Evolutionary conservation across 164 flowering plant species (phyloP).

Genomic region (Umbellularia californica): DNA sequence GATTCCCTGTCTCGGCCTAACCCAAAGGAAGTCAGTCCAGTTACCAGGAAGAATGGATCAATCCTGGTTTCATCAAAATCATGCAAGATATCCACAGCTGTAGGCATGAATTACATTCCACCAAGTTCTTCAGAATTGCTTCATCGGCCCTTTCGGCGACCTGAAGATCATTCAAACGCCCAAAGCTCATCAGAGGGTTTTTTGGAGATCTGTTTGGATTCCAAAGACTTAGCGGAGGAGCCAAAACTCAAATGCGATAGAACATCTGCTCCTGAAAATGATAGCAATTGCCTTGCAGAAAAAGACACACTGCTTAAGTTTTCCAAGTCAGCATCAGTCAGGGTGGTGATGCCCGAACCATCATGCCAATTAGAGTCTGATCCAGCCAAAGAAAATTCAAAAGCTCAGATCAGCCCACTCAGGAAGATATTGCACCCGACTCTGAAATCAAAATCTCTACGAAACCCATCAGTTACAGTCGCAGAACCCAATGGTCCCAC

Average conservation of each 20-base stretch:
- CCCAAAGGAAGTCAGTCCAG: conserved; percentile 31
- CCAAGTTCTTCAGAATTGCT: conserved; percentile 12
- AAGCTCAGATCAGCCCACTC: conserved; percentile 40
- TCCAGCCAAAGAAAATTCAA: conserved; percentile 40
- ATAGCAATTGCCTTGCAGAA: conserved; percentile 37
- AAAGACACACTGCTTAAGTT: conserved; percentile 31
- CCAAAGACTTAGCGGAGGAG: conserved; percentile 20
- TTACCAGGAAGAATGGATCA: conserved; percentile 26
- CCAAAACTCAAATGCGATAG: conserved; percentile 24
- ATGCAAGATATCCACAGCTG: conserved; percentile 13
- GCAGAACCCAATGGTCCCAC: conserved; percentile 12
- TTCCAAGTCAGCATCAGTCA: conserved; percentile 58
- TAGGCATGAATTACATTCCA: conserved; percentile 13
- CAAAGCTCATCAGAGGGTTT: conserved; percentile 25
- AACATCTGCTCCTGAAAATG: conserved; percentile 30
- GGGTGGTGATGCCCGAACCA: conserved; percentile 37
- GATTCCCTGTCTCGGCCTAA: conserved; percentile 43
- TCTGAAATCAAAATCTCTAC: conserved; percentile 63
- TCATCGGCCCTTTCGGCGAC: conserved; percentile 13
- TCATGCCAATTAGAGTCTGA: conserved; percentile 41
- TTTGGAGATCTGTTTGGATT: conserved; percentile 30
- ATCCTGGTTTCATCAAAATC: conserved; percentile 15
- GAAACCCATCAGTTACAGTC: conserved; percentile 32
- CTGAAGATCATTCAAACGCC: neutral
- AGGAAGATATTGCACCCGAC: conserved; percentile 69